Evolutionary conservation across 169 alveolate species (phyloP).

Genomic region (Plasmodium inui): DNA sequence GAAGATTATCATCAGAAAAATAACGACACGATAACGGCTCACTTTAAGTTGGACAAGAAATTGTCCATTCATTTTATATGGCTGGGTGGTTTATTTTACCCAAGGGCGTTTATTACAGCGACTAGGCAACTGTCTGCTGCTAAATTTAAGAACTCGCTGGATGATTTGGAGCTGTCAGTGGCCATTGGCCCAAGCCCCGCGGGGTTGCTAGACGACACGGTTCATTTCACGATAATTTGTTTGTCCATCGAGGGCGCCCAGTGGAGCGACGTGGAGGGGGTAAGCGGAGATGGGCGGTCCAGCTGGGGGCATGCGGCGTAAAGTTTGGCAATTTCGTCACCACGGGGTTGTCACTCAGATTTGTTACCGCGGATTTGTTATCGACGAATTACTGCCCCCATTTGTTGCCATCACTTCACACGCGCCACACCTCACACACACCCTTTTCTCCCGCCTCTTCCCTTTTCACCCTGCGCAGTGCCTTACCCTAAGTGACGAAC

Average conservation of each 20-base stretch:
- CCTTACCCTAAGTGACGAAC: slow-evolving; percentile 82
- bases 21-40: slow-evolving; percentile 61
- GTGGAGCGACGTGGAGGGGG: slow-evolving; percentile 77
- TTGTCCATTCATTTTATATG: slow-evolving; percentile 81
- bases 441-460: neutral
- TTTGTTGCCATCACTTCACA: neutral
- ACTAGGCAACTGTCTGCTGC: slow-evolving; percentile 90
- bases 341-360: neutral
- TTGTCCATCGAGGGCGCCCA: slow-evolving; percentile 90
- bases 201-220: slow-evolving; percentile 77
- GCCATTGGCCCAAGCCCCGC: slow-evolving; percentile 74
- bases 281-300: neutral
- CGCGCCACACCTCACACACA: neutral
- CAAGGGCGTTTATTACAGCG: slow-evolving; percentile 93
- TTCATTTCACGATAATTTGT: slow-evolving; percentile 85
- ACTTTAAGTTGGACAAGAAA: slow-evolving; percentile 31
- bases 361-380: neutral
- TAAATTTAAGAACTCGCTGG: slow-evolving; percentile 86
- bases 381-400: neutral
- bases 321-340: neutral
- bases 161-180: slow-evolving; percentile 87
- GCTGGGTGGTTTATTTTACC: slow-evolving; percentile 92
- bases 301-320: neutral
- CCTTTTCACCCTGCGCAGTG: slow-evolving; percentile 38
- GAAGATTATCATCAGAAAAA: slow-evolving; percentile 38